phyloP scores from a whole-genome alignment of 176 grass and related monocot genomes.

The Coix lacrymajobi region DNA sequence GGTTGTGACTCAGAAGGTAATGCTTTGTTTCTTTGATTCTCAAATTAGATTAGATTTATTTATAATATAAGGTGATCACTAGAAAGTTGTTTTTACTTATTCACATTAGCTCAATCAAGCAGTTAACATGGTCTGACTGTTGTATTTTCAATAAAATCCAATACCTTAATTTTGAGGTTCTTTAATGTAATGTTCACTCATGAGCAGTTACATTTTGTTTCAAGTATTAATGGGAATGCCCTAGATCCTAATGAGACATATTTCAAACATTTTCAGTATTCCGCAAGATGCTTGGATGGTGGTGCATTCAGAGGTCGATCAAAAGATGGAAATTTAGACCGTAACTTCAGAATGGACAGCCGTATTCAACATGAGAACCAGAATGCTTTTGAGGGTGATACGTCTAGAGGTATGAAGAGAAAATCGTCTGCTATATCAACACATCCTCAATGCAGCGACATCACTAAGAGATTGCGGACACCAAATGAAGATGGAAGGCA shows the following conservation, averaged over 20 bases:
- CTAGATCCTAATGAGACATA: background rate
- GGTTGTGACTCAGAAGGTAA: constrained; percentile 70
- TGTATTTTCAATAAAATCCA: constrained; percentile 10
- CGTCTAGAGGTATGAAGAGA: constrained; percentile 48
- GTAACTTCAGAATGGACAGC: constrained; percentile 13
- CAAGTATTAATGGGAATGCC: background rate
- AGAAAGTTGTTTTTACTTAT: background rate
- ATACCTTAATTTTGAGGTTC: background rate
- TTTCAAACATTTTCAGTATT: constrained; percentile 46
- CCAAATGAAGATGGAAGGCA: constrained; percentile 26
- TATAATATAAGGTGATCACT: background rate
- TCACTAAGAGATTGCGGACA: constrained; percentile 41
- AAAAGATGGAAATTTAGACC: constrained; percentile 30
- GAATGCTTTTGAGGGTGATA: constrained; percentile 35
- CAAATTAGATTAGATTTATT: background rate
- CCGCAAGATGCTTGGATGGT: constrained; percentile 32
- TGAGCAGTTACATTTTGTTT: background rate
- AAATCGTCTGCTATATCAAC: constrained; percentile 31
- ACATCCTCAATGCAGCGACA: constrained; percentile 26
- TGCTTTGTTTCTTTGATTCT: constrained; percentile 25
- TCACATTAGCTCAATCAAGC: background rate
- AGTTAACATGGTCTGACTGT: background rate
- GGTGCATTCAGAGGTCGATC: constrained; percentile 26
- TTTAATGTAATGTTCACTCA: constrained; percentile 7
- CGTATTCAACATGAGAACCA: constrained; percentile 33